These are phyloP conservation scores for Grosmannia huntii DNA, from an alignment of 2,329 filamentous ascomycete genomes.

Conservation along the genomic window DNA sequence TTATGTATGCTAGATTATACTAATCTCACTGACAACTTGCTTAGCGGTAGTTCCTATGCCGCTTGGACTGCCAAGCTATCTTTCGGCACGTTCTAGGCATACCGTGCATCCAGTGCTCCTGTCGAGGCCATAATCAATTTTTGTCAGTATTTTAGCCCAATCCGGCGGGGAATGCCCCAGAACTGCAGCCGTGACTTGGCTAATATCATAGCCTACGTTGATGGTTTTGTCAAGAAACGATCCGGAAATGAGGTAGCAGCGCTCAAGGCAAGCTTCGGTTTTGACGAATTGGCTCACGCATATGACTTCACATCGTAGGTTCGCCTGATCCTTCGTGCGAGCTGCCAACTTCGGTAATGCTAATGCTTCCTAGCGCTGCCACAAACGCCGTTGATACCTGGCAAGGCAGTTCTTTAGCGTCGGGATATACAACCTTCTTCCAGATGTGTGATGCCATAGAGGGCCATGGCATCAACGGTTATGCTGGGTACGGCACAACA, in stretches of 20 bases:
- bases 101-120: conserved; percentile 41
- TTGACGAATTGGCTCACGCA: background rate
- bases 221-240: conserved; percentile 27
- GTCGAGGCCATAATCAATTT: conserved; percentile 43
- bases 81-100: conserved; percentile 47
- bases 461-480: conserved; percentile 15
- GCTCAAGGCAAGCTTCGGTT: conserved; percentile 1
- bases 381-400: conserved; percentile 16
- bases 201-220: conserved; percentile 40
- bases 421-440: conserved; percentile 22
- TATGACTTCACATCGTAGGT: conserved; percentile 3
- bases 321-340: background rate
- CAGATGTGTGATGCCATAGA: conserved; percentile 25
- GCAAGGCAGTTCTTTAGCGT: conserved; percentile 23
- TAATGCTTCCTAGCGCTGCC: conserved; percentile 12
- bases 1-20: too few species aligned
- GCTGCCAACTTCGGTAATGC: background rate
- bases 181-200: conserved; percentile 43
- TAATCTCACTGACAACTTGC: too few species aligned
- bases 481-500: conserved; percentile 22
- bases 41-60: conserved; percentile 42
- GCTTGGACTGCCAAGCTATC: conserved; percentile 40
- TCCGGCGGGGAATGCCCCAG: conserved; percentile 43
- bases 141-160: conserved; percentile 44
- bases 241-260: background rate